phyloP scores from a whole-genome alignment of 768 basidiomycete species.

The Trametes elegans region DNA sequence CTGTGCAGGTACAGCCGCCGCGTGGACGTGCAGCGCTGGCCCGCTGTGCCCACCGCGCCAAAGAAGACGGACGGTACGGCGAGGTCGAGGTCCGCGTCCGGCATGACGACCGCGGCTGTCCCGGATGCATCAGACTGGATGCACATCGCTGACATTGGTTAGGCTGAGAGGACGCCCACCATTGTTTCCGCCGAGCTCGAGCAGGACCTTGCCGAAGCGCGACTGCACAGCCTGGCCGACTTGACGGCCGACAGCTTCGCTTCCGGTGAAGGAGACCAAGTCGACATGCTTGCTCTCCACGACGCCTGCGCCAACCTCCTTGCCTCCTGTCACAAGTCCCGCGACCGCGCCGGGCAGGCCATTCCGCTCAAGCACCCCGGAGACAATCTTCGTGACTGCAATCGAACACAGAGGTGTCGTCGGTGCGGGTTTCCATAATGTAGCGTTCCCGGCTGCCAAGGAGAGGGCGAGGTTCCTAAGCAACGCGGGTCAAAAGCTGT shows the following conservation, averaged over 20 bases:
- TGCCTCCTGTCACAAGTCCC: conserved; percentile 79
- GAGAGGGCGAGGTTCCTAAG: conserved; percentile 87
- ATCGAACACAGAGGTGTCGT: conserved; percentile 89
- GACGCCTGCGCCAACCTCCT: conserved; percentile 75
- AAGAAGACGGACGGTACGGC: conserved; percentile 92
- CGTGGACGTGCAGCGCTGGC: conserved; percentile 85
- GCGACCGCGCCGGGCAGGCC: conserved; percentile 83
- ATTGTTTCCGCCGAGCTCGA: conserved; percentile 96
- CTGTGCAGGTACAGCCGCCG: conserved; percentile 88
- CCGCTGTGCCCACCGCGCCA: conserved; percentile 84
- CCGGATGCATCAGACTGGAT: background rate
- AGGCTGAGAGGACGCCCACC: conserved; percentile 41
- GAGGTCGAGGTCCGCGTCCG: conserved; percentile 88
- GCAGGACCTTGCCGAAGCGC: conserved; percentile 84
- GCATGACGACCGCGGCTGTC: conserved; percentile 85
- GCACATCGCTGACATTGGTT: too few species aligned
- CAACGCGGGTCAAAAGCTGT: conserved; percentile 12
- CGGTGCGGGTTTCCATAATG: conserved; percentile 93
- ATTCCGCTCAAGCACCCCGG: conserved; percentile 77
- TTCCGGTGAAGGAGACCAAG: conserved; percentile 94
- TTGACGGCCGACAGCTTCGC: conserved; percentile 79
- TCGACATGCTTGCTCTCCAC: conserved; percentile 74
- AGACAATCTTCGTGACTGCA: conserved; percentile 83
- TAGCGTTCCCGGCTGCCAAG: conserved; percentile 87
- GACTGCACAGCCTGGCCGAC: conserved; percentile 88